Base-by-base conservation (phyloP, 306 rosid genomes). In the Trifolium dubium region DNA sequence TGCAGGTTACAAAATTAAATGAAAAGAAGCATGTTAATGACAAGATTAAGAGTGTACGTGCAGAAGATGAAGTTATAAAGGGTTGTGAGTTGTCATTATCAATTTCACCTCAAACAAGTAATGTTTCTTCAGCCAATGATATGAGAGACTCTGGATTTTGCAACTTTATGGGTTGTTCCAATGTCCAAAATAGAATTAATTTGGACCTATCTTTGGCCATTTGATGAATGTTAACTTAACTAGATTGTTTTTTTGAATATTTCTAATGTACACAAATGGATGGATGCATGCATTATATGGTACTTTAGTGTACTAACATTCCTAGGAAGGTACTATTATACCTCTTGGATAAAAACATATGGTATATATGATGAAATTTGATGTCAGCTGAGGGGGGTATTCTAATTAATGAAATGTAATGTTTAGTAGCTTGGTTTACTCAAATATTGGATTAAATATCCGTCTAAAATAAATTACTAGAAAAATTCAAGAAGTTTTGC, bases 191-290 rank as follows among this genome's bases (percentile, higher is more conserved):
- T 4, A 78, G 32, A 49, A 69, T 91, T 60, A 90, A 87, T 83
- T 73, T 94, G 37, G 92, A 88, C 73, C 87, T 94, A 11, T 85
- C 98, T 17, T 79, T 94, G 40, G 89, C 98, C 47, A 85, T 89
- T 4, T 91, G 37, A 23, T 23, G 23, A 23, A 23, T 23, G 23
- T 23, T 23, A 23, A 23, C 23, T 43, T 60, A 60, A 60, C 18
- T 60, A 13, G 12, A 39, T n/a, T 64, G n/a, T 56, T 2, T 65
- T 41, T 8, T 64, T 64, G 4, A 15, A n/a, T 62, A 14, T 61
- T 18, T 4, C 23, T 61, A 61, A 30, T 61, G 30, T 61, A 5
- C 65, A 60, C 19, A 59, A 5, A 30, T 59, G 17, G 40, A 59
- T 37, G 8, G 7, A 64, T 18, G 49, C 17, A 9, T 18, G 28